Evolutionary conservation across 805 yeast species (phyloP), one percentile per base, ranked within the genome.

Genomic region (Metschnikowia lochheadii): DNA sequence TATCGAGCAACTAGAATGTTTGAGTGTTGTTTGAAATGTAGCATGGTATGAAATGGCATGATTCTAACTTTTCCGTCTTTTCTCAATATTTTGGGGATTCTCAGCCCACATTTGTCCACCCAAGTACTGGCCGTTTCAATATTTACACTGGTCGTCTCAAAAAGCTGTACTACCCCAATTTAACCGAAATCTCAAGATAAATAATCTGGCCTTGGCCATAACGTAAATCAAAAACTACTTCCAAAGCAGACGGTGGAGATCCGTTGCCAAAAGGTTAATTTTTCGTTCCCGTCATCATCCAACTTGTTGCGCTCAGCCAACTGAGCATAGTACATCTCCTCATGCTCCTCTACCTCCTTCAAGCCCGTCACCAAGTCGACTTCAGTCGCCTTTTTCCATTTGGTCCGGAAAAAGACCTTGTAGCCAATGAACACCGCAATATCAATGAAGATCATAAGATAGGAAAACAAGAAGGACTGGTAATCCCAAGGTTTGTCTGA

Each of bases 331-430:
- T 53, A 68, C 38, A 53, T 54, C 36, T 60, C 55, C 54, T 73
- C 77, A 56, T 74, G 77, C 37, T 53, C 55, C 46, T 73, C 77
- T 13, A 74, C 66, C 49, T 72, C 78, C 41, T 56, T 66, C 32
- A 73, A 57, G 1, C 69, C 77, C 65, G 23, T 62, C 38, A 31
- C 75, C 48, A 58, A 48, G 38, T 58, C 62, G 14, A 52, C 62
- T n/a, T 54, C 56, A 18, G 49, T 46, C 2, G 62, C 49, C 41
- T 49, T 51, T 21, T 49, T 53, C 59, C 56, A 55, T 41, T 57
- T 55, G 18, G 59, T 52, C 6, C 52, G 32, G 41, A 33, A 48
- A 11, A 54, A 17, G 6, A 58, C 37, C 37, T 58, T 58, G 50
- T 50, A 58, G 21, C 40, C 38, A 13, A 57, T 46, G 29, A 54